Evolutionary conservation across 495 filamentous ascomycete species (phyloP).

Genomic region (Talaromyces liani): DNA sequence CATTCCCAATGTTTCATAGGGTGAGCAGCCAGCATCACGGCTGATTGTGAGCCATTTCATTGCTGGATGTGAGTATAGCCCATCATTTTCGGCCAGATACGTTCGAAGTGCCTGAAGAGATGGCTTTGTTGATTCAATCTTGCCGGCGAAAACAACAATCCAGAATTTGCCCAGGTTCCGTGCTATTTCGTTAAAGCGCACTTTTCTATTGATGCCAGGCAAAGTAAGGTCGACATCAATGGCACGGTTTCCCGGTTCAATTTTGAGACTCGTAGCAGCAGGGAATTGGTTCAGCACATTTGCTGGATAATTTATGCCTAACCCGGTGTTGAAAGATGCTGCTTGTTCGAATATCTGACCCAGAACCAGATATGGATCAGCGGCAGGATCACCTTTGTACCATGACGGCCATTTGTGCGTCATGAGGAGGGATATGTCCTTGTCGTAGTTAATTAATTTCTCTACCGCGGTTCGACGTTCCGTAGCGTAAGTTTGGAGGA

Average conservation of each 20-base stretch:
- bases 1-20: not conserved
- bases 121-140: not conserved
- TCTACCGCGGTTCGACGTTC: slow-evolving; percentile 35
- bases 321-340: not conserved
- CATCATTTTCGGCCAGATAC: not conserved
- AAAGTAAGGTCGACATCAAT: not conserved
- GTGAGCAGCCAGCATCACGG: not conserved
- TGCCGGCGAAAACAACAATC: not conserved
- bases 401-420: not conserved
- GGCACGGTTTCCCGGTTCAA: not conserved
- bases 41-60: not conserved
- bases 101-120: not conserved
- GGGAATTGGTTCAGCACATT: not conserved
- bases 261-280: not conserved
- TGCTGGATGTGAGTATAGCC: not conserved
- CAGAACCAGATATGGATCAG: not conserved
- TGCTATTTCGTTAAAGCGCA: not conserved
- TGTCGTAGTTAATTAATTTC: slow-evolving; percentile 41
- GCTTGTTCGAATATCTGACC: not conserved
- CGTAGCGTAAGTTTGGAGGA: not conserved
- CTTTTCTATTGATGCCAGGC: not conserved
- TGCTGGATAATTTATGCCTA: not conserved
- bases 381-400: not conserved
- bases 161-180: not conserved
- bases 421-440: slow-evolving; percentile 15